phyloP scores from a whole-genome alignment of 768 basidiomycete genomes.

The Podaxis sp. region DNA sequence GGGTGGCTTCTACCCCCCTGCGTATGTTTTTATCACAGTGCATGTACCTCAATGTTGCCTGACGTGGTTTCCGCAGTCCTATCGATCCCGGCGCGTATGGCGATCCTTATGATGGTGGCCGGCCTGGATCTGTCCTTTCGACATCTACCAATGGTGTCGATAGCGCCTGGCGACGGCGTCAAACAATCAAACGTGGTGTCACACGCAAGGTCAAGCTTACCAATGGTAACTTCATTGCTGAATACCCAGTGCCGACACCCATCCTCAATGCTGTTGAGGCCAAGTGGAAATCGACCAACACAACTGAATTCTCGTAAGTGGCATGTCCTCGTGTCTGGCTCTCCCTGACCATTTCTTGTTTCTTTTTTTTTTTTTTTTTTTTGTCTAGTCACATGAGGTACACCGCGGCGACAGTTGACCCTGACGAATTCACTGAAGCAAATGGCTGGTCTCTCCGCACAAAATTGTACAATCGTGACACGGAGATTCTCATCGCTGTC shows the following conservation, averaged over 20 bases:
- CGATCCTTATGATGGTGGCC: conserved; percentile 53
- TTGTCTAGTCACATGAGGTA: conserved; percentile 80
- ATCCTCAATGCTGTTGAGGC: conserved; percentile 78
- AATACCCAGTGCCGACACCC: conserved; percentile 84
- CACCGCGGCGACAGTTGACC: conserved; percentile 88
- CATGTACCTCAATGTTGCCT: conserved; percentile 7
- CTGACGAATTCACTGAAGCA: conserved; percentile 79
- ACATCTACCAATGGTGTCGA: conserved; percentile 54
- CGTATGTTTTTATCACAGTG: conserved; percentile 37
- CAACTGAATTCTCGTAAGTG: conserved; percentile 88
- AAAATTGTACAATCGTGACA: conserved; percentile 82
- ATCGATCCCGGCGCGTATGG: conserved; percentile 60
- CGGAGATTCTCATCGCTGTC: conserved; percentile 91
- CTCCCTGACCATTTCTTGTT: neutral
- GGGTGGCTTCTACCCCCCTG: conserved; percentile 72
- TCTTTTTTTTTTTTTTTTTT: neutral
- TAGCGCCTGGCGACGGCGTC: conserved; percentile 67
- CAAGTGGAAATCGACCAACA: conserved; percentile 66
- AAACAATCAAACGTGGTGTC: conserved; percentile 87
- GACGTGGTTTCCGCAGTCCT: conserved; percentile 23
- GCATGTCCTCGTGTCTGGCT: neutral
- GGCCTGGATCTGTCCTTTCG: conserved; percentile 48
- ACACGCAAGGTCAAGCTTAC: conserved; percentile 95
- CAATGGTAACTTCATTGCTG: conserved; percentile 87
- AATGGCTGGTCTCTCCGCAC: conserved; percentile 83